These are phyloP conservation scores for Tetraselmis striata DNA, from an alignment of 139 green algal species.

Conservation along the genomic window DNA sequence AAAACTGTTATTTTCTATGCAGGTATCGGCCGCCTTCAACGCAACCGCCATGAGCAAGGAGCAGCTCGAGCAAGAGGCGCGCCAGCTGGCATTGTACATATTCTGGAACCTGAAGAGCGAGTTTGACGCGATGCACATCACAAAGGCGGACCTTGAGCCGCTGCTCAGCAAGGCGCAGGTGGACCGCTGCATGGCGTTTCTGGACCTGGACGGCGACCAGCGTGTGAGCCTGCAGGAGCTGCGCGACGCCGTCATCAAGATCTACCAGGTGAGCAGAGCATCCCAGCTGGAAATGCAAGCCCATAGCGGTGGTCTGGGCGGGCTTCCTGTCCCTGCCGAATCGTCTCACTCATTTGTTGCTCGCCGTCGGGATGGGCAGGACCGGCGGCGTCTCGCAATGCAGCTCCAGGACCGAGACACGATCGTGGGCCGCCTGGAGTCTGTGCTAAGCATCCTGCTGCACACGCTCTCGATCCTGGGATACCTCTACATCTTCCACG, in stretches of 20 bases:
- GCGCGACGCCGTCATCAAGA: slow-evolving; percentile 30
- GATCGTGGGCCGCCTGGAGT: slow-evolving; percentile 64
- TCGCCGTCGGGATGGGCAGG: no score
- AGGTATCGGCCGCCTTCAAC: background rate
- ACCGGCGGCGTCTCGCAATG: slow-evolving; percentile 62
- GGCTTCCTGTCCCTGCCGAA: background rate
- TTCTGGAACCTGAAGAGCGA: slow-evolving; percentile 54
- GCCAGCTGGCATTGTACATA: slow-evolving; percentile 55
- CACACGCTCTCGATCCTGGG: slow-evolving; percentile 40
- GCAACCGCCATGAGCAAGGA: slow-evolving; percentile 12
- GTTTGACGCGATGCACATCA: slow-evolving; percentile 34
- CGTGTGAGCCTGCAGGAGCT: slow-evolving; percentile 32
- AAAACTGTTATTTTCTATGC: no score
- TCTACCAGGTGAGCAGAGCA: slow-evolving; percentile 26
- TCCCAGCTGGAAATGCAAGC: no score
- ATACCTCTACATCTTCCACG: slow-evolving; percentile 58
- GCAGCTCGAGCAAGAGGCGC: slow-evolving; percentile 41
- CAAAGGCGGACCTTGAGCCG: slow-evolving; percentile 43
- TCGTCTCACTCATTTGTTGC: background rate
- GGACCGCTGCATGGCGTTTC: slow-evolving; percentile 40
- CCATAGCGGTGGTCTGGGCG: no score
- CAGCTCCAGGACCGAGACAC: slow-evolving; percentile 65
- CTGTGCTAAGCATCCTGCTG: slow-evolving; percentile 41
- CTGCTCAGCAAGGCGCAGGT: slow-evolving; percentile 41
- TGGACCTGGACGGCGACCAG: slow-evolving; percentile 51